Base-by-base conservation (phyloP, 371 early-diverging fungal species). In the Rhizopus stolonifer region DNA sequence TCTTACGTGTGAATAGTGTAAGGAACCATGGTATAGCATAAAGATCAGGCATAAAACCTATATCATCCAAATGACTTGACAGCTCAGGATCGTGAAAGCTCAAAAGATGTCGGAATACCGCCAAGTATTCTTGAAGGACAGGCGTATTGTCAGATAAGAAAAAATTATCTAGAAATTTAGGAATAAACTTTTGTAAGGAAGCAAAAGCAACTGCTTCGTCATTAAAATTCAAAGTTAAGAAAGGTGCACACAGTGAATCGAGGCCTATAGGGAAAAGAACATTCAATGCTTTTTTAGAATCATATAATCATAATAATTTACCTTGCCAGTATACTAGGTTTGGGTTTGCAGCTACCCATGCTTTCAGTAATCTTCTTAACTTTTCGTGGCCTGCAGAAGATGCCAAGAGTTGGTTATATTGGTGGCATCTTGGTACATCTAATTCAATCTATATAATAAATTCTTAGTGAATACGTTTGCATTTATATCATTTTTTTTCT, bases 301-400 rank as follows among this genome's bases (percentile, higher is more conserved):
- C 17, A 7, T 36, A n/a, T 8, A 29, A n/a, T 9, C 14, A 17
- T 4, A n/a, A 23, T 8, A 14, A 25, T 22, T 48, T 73, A 80
- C 89, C 91, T 84, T 93, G 93, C 93, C 93, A 93, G 54, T 93
- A 93, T 11, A 89, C 92, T n/a, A 78, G 55, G 8, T 77, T 58
- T 13, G 65, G 74, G 48, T 88, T 85, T 0, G 78, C 81, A 2
- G 77, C 69, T 0, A 88, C 74, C 88, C 88, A 89, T 19, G 85
- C 78, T 63, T 87, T 88, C 21, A 89, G 58, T 5, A 91, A 46
- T 22, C 87, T 70, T 47, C 81, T 73, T 56, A 92, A 61, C 49
- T 87, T 87, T 40, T 72, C 71, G 61, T 91, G 92, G 1, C 92
- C 92, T 10, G 70, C 61, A 5, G 84, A 80, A 18, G 87, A 87